These are phyloP conservation scores for Beauveria pseudobassiana DNA, from an alignment of 2,329 filamentous ascomycete species.

Conservation along the genomic window DNA sequence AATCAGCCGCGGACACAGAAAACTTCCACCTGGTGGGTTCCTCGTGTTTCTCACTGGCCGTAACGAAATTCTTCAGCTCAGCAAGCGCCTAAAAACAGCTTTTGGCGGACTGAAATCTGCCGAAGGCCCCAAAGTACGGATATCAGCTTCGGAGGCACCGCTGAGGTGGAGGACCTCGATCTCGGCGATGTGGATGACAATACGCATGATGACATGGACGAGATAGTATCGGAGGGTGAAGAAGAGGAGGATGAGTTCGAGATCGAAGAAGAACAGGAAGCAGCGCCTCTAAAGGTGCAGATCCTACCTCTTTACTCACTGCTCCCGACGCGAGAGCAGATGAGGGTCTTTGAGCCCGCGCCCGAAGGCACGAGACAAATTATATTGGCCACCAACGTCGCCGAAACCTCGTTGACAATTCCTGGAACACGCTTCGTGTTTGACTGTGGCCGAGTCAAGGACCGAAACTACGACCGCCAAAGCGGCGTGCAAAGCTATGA, in stretches of 20 bases:
- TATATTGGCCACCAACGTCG: slow-evolving; percentile 90
- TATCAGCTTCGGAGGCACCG: slow-evolving; percentile 70
- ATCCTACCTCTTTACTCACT: slow-evolving; percentile 92
- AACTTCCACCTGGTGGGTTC: slow-evolving; percentile 83
- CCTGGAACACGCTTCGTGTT: slow-evolving; percentile 94
- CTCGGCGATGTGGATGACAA: slow-evolving; percentile 63
- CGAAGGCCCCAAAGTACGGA: slow-evolving; percentile 59
- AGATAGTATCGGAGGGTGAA: slow-evolving; percentile 47
- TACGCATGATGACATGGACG: slow-evolving; percentile 53
- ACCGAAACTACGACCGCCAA: slow-evolving; percentile 77
- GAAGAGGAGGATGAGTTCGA: slow-evolving; percentile 60
- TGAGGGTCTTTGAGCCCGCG: slow-evolving; percentile 79
- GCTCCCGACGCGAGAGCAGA: slow-evolving; percentile 81
- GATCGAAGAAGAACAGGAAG: slow-evolving; percentile 53
- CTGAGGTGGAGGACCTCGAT: slow-evolving; percentile 80
- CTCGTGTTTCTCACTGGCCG: slow-evolving; percentile 92
- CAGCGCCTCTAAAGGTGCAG: slow-evolving; percentile 67
- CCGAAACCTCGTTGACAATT: slow-evolving; percentile 94
- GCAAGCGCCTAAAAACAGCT: slow-evolving; percentile 65
- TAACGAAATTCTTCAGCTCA: slow-evolving; percentile 80
- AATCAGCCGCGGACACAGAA: slow-evolving; percentile 77
- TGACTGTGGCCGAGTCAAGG: slow-evolving; percentile 86
- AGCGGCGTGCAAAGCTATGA: slow-evolving; percentile 95
- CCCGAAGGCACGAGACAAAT: slow-evolving; percentile 79
- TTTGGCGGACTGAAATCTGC: slow-evolving; percentile 51